phyloP scores from a whole-genome alignment of 345 rosid genomes.

The Mercurialis annua region DNA sequence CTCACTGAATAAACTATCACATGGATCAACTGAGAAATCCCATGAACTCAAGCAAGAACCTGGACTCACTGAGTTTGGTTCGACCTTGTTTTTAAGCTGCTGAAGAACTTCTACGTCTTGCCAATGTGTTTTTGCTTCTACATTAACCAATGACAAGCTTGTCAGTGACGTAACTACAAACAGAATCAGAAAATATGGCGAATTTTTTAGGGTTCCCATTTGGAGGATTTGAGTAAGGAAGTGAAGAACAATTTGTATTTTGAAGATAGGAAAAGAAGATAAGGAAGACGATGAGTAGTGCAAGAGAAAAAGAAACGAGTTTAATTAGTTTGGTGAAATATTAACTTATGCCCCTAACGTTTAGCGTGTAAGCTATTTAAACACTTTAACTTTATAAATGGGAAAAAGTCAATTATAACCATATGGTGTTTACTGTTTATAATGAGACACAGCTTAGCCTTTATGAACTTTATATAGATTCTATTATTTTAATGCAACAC shows the following conservation, averaged over 20 bases:
- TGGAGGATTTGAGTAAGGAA: not conserved
- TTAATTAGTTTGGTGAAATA: no score
- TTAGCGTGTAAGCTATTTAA: no score
- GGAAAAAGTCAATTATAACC: no score
- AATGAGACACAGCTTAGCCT: no score
- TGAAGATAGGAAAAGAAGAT: not conserved
- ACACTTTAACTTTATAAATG: no score
- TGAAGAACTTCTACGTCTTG: conserved; percentile 49
- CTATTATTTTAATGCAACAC: no score
- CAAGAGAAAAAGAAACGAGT: not conserved
- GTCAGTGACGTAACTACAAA: conserved; percentile 6
- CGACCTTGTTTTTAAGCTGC: conserved; percentile 46
- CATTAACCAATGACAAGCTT: not conserved
- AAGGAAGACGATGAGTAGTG: not conserved
- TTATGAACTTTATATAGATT: no score
- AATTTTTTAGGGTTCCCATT: conserved; percentile 28
- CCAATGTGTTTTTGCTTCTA: conserved; percentile 55
- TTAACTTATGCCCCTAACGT: no score
- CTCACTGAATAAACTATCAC: conserved; percentile 68
- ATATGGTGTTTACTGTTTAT: no score
- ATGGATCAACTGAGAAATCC: conserved; percentile 84
- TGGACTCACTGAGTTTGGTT: conserved; percentile 44
- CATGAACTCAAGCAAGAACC: conserved; percentile 83
- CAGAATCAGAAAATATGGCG: conserved; percentile 26
- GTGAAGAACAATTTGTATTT: not conserved